Conservation (phyloP, 1,284 basidiomycete genomes). For the Rhodotorula sp. region DNA sequence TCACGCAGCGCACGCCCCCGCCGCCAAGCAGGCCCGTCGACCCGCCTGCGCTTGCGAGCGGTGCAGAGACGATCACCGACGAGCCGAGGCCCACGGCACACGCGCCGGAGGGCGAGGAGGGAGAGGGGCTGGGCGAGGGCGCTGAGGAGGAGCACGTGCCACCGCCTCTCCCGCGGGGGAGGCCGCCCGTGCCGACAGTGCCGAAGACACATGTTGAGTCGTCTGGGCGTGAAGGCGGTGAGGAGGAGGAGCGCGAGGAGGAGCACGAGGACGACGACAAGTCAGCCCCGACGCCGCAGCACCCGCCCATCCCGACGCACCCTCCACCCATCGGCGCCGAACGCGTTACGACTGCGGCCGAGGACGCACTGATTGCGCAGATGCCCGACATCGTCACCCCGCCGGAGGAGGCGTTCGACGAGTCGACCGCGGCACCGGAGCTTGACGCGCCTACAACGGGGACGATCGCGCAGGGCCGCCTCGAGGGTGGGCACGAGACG, state of each 20-base stretch:
- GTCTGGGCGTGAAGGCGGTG: no score
- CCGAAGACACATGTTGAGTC: background rate
- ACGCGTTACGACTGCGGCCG: slow-evolving; percentile 21
- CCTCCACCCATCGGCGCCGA: background rate
- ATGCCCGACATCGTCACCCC: slow-evolving; percentile 26
- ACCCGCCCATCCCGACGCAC: slow-evolving; percentile 28
- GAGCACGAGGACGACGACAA: no score
- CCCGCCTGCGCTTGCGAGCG: slow-evolving; percentile 10
- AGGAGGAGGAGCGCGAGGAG: background rate
- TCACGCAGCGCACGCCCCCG: background rate
- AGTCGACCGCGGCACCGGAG: slow-evolving; percentile 16
- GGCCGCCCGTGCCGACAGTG: slow-evolving; percentile 10
- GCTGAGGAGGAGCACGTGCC: no score
- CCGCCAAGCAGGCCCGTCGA: slow-evolving; percentile 6
- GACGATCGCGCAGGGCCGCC: slow-evolving; percentile 2
- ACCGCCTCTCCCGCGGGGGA: background rate
- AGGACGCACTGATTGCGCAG: slow-evolving; percentile 13
- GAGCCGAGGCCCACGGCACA: background rate
- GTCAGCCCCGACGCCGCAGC: background rate
- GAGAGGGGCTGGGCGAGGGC: no score
- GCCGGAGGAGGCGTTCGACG: slow-evolving; percentile 29
- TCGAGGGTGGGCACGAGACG: slow-evolving; percentile 9
- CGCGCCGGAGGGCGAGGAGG: background rate
- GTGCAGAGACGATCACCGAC: slow-evolving; percentile 8
- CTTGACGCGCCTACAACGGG: slow-evolving; percentile 9